These are phyloP conservation scores for Monilinia polystroma DNA, from an alignment of 2,329 filamentous ascomycete species.

Conservation along the genomic window DNA sequence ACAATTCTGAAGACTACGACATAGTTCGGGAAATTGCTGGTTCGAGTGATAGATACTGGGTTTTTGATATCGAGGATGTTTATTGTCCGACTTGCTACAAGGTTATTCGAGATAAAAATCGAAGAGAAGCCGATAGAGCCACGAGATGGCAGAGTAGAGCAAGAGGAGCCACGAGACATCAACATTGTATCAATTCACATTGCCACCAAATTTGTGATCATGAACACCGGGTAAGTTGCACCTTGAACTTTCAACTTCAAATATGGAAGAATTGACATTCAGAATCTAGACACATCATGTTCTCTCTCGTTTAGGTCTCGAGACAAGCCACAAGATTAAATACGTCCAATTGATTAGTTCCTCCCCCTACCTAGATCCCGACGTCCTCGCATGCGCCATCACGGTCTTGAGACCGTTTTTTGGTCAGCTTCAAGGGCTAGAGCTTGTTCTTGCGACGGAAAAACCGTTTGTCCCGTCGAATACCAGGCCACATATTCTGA, in stretches of 20 bases:
- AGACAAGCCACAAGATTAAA: not conserved
- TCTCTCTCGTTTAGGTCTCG: not conserved
- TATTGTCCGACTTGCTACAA: slow-evolving; percentile 14
- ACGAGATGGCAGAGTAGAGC: not conserved
- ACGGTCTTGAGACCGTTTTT: slow-evolving; percentile 17
- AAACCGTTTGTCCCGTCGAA: not conserved
- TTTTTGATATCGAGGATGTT: slow-evolving; percentile 22
- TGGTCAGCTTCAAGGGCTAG: not conserved
- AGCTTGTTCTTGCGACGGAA: not conserved
- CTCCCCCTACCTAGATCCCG: not conserved
- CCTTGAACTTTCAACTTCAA: not conserved
- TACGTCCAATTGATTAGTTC: slow-evolving; percentile 4
- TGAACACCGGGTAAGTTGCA: not conserved
- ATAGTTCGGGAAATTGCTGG: not conserved
- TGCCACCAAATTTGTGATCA: slow-evolving; percentile 9
- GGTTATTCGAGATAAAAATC: slow-evolving; percentile 4
- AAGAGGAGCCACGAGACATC: slow-evolving; percentile 8
- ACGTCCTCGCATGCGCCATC: slow-evolving; percentile 20
- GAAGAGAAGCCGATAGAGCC: not conserved
- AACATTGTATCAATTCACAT: slow-evolving; percentile 19
- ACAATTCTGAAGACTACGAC: slow-evolving; percentile 10
- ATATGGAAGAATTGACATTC: too few species aligned
- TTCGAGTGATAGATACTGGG: slow-evolving; percentile 2
- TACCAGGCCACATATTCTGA: not conserved
- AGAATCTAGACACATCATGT: not conserved